Base-by-base conservation (phyloP, 73 alveolate species). In the Stentor roeselii region DNA sequence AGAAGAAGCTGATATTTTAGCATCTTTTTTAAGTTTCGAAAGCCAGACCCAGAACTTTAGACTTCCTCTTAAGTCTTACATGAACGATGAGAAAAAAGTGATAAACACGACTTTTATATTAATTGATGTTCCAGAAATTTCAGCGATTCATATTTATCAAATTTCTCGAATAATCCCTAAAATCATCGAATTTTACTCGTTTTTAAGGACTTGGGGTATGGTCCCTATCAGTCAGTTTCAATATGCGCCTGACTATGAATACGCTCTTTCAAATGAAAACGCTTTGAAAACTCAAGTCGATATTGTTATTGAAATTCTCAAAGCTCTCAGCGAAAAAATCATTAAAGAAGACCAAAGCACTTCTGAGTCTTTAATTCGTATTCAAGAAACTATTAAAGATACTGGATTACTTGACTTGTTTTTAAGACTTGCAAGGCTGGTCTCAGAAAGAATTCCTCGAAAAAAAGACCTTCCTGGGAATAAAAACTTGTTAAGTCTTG, bases 201-300 rank as follows among this genome's bases (percentile, higher is more conserved):
- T 67, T 67, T 67, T 67, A 67, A n/a, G 80, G 27, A 34, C 37
- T 30, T 67, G 80, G 80, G 80, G 80, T 0, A 67, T 67, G 80
- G 50, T 67, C 41, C 21, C 21, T 21, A 34, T 21, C 11, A 34
- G 34, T 2, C 30, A 21, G 67, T 15, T 67, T 21, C 27, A 21
- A 1, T 67, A 34, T n/a, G 37, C 34, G 1, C 37, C 37, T 21
- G 37, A 67, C 34, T 67, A 67, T 67, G 80, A 67, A 30, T 34
- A 27, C 27, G 80, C 80, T 21, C 11, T 21, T 27, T 14, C 27
- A 1, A 30, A 36, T 30, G 80, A 67, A 67, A 27, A 36, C 34
- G 80, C n/a, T 21, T 32, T 67, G 0, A 27, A 30, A 30, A 30
- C 41, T 21, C 37, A 67, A 67, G 21, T 21, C 11, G 80, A 67